Conservation (phyloP, 495 filamentous ascomycete genomes). For the Penicillium chermesinum region DNA sequence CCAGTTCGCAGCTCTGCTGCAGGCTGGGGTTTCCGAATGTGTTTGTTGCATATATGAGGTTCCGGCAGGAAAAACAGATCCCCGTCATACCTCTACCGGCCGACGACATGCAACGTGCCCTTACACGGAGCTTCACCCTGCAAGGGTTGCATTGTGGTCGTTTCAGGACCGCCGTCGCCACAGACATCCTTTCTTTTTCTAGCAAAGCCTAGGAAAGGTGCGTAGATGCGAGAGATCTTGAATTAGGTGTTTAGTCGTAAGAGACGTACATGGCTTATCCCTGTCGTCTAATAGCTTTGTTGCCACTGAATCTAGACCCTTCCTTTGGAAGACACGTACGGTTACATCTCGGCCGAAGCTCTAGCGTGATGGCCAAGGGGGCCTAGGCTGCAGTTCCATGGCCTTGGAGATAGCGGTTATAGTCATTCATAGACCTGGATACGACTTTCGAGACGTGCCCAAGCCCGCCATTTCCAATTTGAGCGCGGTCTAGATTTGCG, state of each 20-base stretch:
- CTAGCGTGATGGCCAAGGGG: neutral
- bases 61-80: too few relatives aligned
- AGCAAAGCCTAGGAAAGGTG: neutral
- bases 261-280: neutral
- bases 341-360: neutral
- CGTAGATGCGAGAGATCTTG: neutral
- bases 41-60: neutral
- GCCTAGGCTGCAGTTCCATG: neutral
- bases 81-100: too few relatives aligned
- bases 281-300: neutral
- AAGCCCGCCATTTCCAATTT: neutral
- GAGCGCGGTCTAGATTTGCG: neutral
- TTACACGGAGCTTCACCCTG: neutral
- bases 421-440: too few relatives aligned
- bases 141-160: conserved; percentile 5
- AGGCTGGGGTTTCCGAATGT: neutral
- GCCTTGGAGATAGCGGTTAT: too few relatives aligned
- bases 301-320: neutral
- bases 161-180: conserved; percentile 4
- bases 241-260: neutral
- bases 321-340: neutral
- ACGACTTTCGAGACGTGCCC: too few relatives aligned
- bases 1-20: conserved; percentile 14
- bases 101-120: neutral
- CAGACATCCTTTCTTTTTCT: neutral